Evolutionary conservation across 2,329 filamentous ascomycete genomes (phyloP).

Genomic region (Claviceps spartinae): DNA sequence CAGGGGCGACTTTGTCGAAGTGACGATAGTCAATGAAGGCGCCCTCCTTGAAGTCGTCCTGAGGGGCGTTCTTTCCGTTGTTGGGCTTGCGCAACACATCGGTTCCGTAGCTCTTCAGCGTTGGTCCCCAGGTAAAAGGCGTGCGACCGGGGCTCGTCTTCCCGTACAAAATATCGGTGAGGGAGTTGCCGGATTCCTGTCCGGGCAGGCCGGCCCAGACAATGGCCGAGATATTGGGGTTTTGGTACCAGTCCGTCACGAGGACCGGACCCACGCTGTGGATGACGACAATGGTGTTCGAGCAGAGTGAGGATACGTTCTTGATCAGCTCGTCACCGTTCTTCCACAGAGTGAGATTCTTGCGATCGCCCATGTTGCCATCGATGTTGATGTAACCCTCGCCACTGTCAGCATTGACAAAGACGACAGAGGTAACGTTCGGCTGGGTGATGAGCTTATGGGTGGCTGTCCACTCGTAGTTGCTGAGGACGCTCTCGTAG

Average conservation of each 20-base stretch:
- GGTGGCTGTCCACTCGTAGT: slow-evolving; percentile 48
- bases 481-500: slow-evolving; percentile 55
- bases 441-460: slow-evolving; percentile 45
- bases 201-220: slow-evolving; percentile 72
- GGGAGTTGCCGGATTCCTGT: slow-evolving; percentile 68
- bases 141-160: slow-evolving; percentile 65
- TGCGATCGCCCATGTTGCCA: slow-evolving; percentile 75
- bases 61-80: slow-evolving; percentile 51
- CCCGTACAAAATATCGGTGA: slow-evolving; percentile 75
- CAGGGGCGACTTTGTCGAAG: slow-evolving; percentile 47
- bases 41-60: slow-evolving; percentile 63
- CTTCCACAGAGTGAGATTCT: slow-evolving; percentile 84
- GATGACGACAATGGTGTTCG: slow-evolving; percentile 85
- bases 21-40: slow-evolving; percentile 59
- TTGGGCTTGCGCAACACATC: slow-evolving; percentile 56
- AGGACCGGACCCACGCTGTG: slow-evolving; percentile 75
- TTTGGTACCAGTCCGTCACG: slow-evolving; percentile 59
- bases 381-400: slow-evolving; percentile 79
- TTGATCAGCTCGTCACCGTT: slow-evolving; percentile 69
- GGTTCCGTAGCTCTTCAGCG: slow-evolving; percentile 53
- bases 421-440: slow-evolving; percentile 66
- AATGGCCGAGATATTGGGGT: slow-evolving; percentile 71
- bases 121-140: slow-evolving; percentile 66
- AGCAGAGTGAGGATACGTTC: slow-evolving; percentile 62
- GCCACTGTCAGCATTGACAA: slow-evolving; percentile 75